These are phyloP conservation scores for Coffea eugenioides DNA, from an alignment of 257 asterid species.

Conservation along the genomic window DNA sequence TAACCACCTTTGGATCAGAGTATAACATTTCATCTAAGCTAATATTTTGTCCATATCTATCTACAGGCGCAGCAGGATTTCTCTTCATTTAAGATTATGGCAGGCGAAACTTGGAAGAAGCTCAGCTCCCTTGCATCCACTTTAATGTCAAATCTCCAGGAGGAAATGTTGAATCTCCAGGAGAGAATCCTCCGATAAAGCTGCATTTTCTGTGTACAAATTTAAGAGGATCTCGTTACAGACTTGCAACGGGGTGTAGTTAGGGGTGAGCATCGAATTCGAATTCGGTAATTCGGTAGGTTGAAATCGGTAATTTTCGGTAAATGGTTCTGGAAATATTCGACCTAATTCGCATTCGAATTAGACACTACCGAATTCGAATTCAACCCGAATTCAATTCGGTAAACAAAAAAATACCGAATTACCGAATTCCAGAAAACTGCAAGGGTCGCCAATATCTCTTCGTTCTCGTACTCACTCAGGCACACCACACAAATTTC, in stretches of 20 bases:
- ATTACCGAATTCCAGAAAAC: too few relatives aligned
- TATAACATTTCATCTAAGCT: neutral
- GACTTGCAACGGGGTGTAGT: conserved; percentile 6
- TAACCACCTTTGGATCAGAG: neutral
- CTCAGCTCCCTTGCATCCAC: conserved; percentile 70
- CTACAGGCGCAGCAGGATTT: conserved; percentile 94
- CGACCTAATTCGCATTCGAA: too few relatives aligned
- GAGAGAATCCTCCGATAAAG: conserved; percentile 75
- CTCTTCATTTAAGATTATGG: conserved; percentile 81
- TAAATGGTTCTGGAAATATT: too few relatives aligned
- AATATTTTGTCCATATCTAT: neutral
- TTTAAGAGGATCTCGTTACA: conserved; percentile 28
- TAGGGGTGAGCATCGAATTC: too few relatives aligned
- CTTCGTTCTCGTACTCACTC: too few relatives aligned
- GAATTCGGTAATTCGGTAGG: too few relatives aligned
- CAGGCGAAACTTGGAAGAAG: conserved; percentile 97
- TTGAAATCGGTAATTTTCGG: too few relatives aligned
- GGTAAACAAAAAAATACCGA: too few relatives aligned
- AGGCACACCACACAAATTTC: too few relatives aligned
- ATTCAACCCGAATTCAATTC: too few relatives aligned
- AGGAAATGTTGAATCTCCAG: conserved; percentile 47
- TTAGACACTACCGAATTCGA: too few relatives aligned
- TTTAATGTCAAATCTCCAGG: conserved; percentile 48
- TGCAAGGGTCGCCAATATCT: too few relatives aligned
- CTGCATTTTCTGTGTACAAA: conserved; percentile 22